Evolutionary conservation across 495 filamentous ascomycete species (phyloP), one percentile per base, ranked within the genome.

Genomic region (Pyrenula massariospora): DNA sequence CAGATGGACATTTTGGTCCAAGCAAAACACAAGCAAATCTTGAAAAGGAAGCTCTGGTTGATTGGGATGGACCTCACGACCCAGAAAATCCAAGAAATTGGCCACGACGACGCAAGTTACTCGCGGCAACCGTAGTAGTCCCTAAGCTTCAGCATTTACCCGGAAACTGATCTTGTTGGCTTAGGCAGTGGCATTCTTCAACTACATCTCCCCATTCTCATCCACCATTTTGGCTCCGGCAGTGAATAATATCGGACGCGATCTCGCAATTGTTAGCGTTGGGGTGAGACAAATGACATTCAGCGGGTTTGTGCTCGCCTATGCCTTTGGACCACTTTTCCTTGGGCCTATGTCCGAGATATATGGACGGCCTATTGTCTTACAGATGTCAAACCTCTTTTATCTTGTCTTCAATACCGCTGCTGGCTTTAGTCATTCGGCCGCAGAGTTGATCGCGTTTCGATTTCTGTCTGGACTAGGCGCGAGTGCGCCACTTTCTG

Each of bases 151-250:
- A n/a, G n/a, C n/a, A n/a, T n/a, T n/a, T n/a, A n/a, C n/a, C n/a
- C n/a, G n/a, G n/a, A n/a, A n/a, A n/a, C n/a, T n/a, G n/a, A n/a
- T n/a, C n/a, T n/a, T n/a, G n/a, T n/a, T n/a, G n/a, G n/a, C n/a
- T n/a, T n/a, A n/a, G n/a, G n/a, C n/a, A n/a, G n/a, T n/a, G n/a
- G n/a, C 83, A 0, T 71, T 72, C 19, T 86, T 84, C 65, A 89
- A 84, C 0, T 81, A 91, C 58, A 85, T 92, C 55, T 88, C 87
- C 0, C 86, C 87, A 0, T 75, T 85, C 11, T 81, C 81, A 1
- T 84, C 80, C 2, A 82, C 82, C 11, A 89, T 92, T 78, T 78
- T 91, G 3, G 84, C 88, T 0, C 89, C 89, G 0, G 83, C 82
- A 0, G 63, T 89, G 8, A 58, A 63, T 5, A 59, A 73, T 0